Base-by-base conservation (phyloP, 805 yeast species). In the Candida patagonica region DNA sequence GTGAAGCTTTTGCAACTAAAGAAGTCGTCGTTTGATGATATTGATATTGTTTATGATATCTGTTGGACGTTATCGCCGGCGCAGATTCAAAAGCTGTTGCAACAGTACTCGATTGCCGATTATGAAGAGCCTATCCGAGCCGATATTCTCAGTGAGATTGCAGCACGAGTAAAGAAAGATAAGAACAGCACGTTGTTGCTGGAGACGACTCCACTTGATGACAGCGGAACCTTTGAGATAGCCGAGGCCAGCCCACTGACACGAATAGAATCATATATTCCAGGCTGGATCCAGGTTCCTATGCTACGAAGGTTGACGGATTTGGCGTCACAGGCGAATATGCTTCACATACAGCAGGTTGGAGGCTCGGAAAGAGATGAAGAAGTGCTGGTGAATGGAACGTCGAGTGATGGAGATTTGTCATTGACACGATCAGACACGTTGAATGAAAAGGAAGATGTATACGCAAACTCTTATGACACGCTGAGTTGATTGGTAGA, bases 61-160 rank as follows among this genome's bases (percentile, higher is more conserved):
- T 92, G 98, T 67, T 83, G 88, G 68, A 80, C 89, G 10, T 73
- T 92, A 66, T 83, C 81, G 55, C 96, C 98, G 20, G 77, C 83
- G n/a, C 98, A 92, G 68, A 79, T 92, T 52, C 97, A 92, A 66
- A 85, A 85, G 62, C 68, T 92, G 57, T 79, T 92, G 48, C 72
- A 89, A 12, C 94, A 84, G 58, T 92, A 94, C 57, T 78, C 77
- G 47, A 82, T 81, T 48, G 95, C 96, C 7, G 97, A 89, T 56
- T 92, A 89, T 57, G 98, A 92, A 65, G 74, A 86, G 2, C 96
- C 97, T 32, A 79, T 89, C 45, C 78, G 89, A 12, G 79, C 84
- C 30, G 81, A 77, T 41, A 86, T 88, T 39, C 70, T 85, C 47
- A 77, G 79, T 52, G 78, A 77, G 25, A 84, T 89, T 42, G 94